Conservation (phyloP, 2,329 filamentous ascomycete species). For the Graphilbum ipis-grandicollis region DNA sequence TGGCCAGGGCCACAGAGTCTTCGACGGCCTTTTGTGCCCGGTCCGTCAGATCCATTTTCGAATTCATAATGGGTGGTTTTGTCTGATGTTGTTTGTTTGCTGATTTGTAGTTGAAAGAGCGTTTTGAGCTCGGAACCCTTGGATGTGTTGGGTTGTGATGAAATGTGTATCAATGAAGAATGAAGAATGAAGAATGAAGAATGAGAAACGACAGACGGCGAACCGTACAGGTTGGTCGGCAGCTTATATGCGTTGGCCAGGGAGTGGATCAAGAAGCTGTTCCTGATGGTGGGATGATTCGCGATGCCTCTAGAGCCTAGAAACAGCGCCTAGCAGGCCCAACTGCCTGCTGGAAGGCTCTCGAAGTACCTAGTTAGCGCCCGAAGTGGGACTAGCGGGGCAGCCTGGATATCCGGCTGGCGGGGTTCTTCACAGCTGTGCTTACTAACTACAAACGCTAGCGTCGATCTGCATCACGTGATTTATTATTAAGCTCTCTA, state of each 20-base stretch:
- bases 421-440: too few species aligned
- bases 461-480: too few species aligned
- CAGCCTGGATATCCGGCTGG: too few species aligned
- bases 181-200: background rate
- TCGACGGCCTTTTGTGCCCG: constrained; percentile 76
- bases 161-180: constrained; percentile 8
- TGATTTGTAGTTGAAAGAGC: background rate
- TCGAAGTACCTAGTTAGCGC: constrained; percentile 5
- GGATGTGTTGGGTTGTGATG: background rate
- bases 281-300: constrained; percentile 1
- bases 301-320: background rate
- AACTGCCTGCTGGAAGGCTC: constrained; percentile 6
- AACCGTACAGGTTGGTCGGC: too few species aligned
- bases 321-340: background rate
- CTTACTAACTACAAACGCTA: too few species aligned
- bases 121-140: too few species aligned
- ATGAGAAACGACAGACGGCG: too few species aligned
- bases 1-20: constrained; percentile 73
- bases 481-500: too few species aligned
- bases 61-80: constrained; percentile 38
- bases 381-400: background rate
- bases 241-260: background rate
- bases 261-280: too few species aligned
- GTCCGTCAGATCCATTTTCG: constrained; percentile 84
- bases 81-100: background rate